phyloP scores from a whole-genome alignment of 108 stramenopile genomes.

The Epithemia pelagica region DNA sequence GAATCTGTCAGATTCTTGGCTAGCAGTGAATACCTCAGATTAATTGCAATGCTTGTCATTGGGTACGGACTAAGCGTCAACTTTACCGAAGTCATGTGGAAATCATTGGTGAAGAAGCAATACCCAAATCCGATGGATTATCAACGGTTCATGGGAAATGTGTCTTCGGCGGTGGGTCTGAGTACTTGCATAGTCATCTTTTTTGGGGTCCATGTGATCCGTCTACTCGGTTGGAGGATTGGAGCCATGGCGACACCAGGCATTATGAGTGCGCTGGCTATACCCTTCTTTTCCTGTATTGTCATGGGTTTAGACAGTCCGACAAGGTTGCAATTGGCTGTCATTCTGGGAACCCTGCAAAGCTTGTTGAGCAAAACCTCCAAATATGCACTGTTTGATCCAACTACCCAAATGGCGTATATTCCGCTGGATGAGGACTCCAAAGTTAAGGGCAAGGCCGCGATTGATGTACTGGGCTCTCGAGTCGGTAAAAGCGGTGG shows the following conservation, averaged over 20 bases:
- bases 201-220: constrained; percentile 86
- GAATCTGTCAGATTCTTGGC: constrained; percentile 84
- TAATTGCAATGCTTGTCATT: constrained; percentile 84
- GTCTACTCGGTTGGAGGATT: constrained; percentile 87
- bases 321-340: constrained; percentile 51
- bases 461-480: constrained; percentile 93
- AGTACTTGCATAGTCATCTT: constrained; percentile 90
- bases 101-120: constrained; percentile 87
- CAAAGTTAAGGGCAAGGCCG: constrained; percentile 93
- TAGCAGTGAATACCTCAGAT: constrained; percentile 85
- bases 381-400: constrained; percentile 89
- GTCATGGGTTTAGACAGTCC: constrained; percentile 74
- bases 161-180: constrained; percentile 76
- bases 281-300: constrained; percentile 88
- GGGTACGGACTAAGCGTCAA: constrained; percentile 95
- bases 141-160: constrained; percentile 93
- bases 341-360: constrained; percentile 84
- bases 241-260: constrained; percentile 90
- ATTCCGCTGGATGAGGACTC: constrained; percentile 94
- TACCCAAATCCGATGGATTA: constrained; percentile 89
- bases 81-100: constrained; percentile 97
- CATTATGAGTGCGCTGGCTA: constrained; percentile 78
- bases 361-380: constrained; percentile 87
- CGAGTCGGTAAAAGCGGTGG: constrained; percentile 94
- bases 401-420: constrained; percentile 88